phyloP scores from a whole-genome alignment of 768 basidiomycete genomes.

The Suillus sp. region DNA sequence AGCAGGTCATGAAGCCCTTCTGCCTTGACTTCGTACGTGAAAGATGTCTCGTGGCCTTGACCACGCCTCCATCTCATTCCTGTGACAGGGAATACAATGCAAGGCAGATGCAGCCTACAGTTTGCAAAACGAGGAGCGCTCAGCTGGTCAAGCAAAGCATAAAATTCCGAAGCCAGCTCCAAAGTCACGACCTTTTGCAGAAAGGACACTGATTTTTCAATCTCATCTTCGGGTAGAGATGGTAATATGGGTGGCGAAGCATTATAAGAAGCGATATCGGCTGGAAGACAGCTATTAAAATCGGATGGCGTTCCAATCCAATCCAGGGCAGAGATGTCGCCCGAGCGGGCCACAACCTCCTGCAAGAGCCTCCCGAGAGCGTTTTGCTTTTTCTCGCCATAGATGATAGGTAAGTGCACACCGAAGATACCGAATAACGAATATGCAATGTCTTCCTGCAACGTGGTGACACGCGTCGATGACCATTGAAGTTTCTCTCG shows the following conservation, averaged over 20 bases:
- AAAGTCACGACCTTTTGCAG: not conserved
- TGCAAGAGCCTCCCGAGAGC: conserved; percentile 3
- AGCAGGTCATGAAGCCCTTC: not conserved
- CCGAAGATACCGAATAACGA: conserved; percentile 16
- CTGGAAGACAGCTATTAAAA: conserved; percentile 5
- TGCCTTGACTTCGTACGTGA: not conserved
- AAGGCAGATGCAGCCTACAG: not conserved
- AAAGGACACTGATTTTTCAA: not conserved
- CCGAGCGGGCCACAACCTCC: not conserved
- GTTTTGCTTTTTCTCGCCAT: conserved; percentile 1
- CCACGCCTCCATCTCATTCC: not conserved
- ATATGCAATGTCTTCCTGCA: conserved; percentile 18
- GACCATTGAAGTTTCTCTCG: not conserved
- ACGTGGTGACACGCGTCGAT: conserved; percentile 6
- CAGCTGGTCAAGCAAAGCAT: not conserved
- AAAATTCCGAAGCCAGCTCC: conserved; percentile 1
- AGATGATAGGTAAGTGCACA: not conserved
- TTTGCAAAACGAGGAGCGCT: conserved; percentile 5
- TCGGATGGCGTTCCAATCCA: conserved; percentile 3
- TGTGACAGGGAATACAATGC: conserved; percentile 8
- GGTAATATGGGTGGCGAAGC: not conserved
- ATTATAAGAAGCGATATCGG: conserved; percentile 1
- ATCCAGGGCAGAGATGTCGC: not conserved
- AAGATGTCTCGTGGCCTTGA: not conserved
- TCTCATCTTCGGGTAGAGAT: not conserved